Base-by-base conservation (phyloP, 352 stramenopile genomes). In the Aphanomyces euteiches region DNA sequence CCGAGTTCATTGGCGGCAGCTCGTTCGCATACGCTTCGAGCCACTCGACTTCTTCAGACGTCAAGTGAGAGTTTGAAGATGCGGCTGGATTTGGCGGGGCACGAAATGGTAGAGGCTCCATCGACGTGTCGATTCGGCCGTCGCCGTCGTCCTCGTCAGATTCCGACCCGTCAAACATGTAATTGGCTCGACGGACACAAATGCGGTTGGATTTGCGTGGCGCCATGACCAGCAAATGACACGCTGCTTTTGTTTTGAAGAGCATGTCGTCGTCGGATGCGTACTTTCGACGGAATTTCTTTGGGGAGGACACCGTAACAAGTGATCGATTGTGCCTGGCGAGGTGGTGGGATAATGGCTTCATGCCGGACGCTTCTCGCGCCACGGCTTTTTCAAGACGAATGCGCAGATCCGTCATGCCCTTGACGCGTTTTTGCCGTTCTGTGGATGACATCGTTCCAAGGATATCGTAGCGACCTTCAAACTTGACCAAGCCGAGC, bases 401-500 rank as follows among this genome's bases (percentile, higher is more conserved):
- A 37, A 12, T 8, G 13, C 54, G 54, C 6, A 61, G 54, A 37
- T 61, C 54, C 12, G 39, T 28, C 15, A 61, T 37, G 17, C 15
- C 21, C 54, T 61, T 61, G 54, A 39, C 37, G 17, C 43, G 54
- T 17, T 12, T 12, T 28, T 37, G 54, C 28, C 54, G 54, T 6
- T 61, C 17, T 12, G 54, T 37, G n/a, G 54, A 37, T 17, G 54
- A 40, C 54, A 61, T 37, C 7, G 54, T 37, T n/a, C 2, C 54
- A 28, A 61, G n/a, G 28, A 39, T 37, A 12, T 61, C 54, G 7
- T 61, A 37, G 54, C 21, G 13, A 1, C 17, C 34, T 61, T 61
- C 54, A 41, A 43, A 61, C 21, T 61, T 61, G 54, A 61, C 54
- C 6, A 61, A 37, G 12, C 54, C 54, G 54, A 61, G 54, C 54